Evolutionary conservation across 495 filamentous ascomycete species (phyloP), one percentile per base, ranked within the genome.

Genomic region (Recurvomyces mirabilis): DNA sequence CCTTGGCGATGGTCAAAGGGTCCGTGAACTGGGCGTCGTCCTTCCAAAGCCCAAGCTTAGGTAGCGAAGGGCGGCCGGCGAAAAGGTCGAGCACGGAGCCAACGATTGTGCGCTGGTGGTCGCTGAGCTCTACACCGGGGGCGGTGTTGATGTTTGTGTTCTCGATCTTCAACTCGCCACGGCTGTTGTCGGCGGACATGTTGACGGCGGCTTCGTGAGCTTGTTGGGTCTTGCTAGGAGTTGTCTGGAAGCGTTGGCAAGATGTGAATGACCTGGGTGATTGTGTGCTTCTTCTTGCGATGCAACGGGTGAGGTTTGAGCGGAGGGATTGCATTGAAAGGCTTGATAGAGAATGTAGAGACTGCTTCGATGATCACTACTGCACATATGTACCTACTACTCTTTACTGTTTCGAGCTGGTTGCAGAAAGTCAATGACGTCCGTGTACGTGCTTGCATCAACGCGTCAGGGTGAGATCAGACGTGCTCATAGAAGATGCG

Each of bases 31-130:
- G 58, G n/a, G 55, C 72, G 30, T 67, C 54, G 44, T 70, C 68
- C 37, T 25, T 46, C 75, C 75, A 78, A 15, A 78, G 66, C 20
- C 57, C 48, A 25, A 79, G 66, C 55, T 77, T 75, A 29, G 67
- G 64, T 3, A 76, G 62, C 1, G 71, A 68, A 0, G 75, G 72
- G 7, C 65, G 58, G 41, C 74, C 74, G 32, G 70, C 68, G 56
- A 78, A 79, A 37, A 79, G 63, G 68, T 78, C 74, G 21, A 79
- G 60, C 17, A 79, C 65, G 53, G 64, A 68, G 29, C 73, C 71
- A 17, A 75, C 68, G 41, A 77, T 31, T 5, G 73, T 59, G 32
- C 66, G 65, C 47, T 77, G 70, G 12, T 66, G 40, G 3, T 59
- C 33, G 23, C 59, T 58, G 18, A 79, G 59, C 1, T 59, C 42